Percentiles rank a stretch among this genome's conserved stretches.
These are phyloP conservation scores for Brassica balearica DNA, from an alignment of 441 rosid genomes.

Conservation along the genomic window DNA sequence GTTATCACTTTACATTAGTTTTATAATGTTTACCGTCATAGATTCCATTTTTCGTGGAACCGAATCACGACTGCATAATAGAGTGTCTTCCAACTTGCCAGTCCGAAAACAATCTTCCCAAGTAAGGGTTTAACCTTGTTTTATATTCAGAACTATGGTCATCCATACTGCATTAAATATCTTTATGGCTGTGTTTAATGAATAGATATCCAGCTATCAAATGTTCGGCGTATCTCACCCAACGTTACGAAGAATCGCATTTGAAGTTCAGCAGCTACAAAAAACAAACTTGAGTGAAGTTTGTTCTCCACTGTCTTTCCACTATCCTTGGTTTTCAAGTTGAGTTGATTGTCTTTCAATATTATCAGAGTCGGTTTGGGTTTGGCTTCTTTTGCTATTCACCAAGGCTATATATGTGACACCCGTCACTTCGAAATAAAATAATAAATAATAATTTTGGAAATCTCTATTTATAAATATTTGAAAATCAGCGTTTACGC, in stretches of 20 bases:
- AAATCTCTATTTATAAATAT: no score
- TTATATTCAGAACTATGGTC: background rate
- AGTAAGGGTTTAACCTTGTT: conserved; percentile 52
- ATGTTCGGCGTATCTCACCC: conserved; percentile 63
- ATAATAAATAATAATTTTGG: no score
- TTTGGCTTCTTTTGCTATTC: background rate
- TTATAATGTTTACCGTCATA: conserved; percentile 34
- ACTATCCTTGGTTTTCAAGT: background rate
- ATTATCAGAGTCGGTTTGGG: background rate
- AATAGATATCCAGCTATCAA: conserved; percentile 80
- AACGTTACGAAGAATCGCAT: conserved; percentile 34
- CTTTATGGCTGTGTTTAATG: background rate
- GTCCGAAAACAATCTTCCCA: conserved; percentile 73
- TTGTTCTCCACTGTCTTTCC: background rate
- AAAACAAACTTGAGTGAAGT: background rate
- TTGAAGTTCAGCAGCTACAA: background rate
- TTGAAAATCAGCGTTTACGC: no score
- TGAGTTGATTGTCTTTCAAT: background rate
- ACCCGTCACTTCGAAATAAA: no score
- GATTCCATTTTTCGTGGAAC: conserved; percentile 77
- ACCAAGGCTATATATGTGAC: background rate
- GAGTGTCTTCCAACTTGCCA: conserved; percentile 89
- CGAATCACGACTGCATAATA: conserved; percentile 39
- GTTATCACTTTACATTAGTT: background rate
- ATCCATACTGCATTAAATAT: background rate